These are phyloP conservation scores for Hygrophoropsis aurantiaca DNA, from an alignment of 768 basidiomycete genomes.

Conservation along the genomic window DNA sequence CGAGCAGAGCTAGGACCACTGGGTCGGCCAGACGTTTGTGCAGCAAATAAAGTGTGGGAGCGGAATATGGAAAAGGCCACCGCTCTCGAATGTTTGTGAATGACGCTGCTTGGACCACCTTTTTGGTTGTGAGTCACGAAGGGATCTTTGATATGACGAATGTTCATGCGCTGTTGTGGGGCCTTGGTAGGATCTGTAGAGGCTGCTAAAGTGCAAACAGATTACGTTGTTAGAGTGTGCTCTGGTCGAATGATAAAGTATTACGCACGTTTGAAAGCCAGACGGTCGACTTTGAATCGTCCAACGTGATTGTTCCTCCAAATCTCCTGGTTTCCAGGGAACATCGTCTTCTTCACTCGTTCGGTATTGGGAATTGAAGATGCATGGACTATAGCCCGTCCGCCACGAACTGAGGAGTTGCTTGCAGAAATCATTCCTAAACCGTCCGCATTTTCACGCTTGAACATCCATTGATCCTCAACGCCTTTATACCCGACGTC, in stretches of 20 bases:
- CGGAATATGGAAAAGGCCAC: constrained; percentile 79
- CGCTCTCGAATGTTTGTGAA: constrained; percentile 83
- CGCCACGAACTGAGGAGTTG: constrained; percentile 21
- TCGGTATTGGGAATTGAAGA: constrained; percentile 9
- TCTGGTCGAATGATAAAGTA: constrained; percentile 2
- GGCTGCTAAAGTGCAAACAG: constrained; percentile 24
- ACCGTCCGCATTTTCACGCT: constrained; percentile 36
- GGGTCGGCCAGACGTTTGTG: constrained; percentile 11
- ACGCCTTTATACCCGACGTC: constrained; percentile 46
- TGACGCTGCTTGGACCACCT: constrained; percentile 62
- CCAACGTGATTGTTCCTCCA: constrained; percentile 69
- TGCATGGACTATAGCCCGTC: constrained; percentile 16
- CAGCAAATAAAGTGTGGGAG: constrained; percentile 40
- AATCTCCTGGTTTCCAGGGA: constrained; percentile 47
- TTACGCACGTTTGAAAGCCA: constrained; percentile 32
- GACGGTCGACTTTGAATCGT: constrained; percentile 58
- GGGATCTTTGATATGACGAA: constrained; percentile 55
- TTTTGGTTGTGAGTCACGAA: constrained; percentile 39
- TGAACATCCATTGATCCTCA: constrained; percentile 54
- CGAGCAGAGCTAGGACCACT: constrained; percentile 8
- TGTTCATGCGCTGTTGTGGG: constrained; percentile 66
- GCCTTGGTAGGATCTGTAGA: constrained; percentile 53
- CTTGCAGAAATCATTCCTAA: constrained; percentile 9
- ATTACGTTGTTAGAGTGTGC: constrained; percentile 1
- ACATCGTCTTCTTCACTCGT: constrained; percentile 16